A percentile compares a stretch with the other conserved stretches of the same genome.
Conservation (phyloP, 1,139 yeast species). For the Lodderomyces elongisporus region DNA sequence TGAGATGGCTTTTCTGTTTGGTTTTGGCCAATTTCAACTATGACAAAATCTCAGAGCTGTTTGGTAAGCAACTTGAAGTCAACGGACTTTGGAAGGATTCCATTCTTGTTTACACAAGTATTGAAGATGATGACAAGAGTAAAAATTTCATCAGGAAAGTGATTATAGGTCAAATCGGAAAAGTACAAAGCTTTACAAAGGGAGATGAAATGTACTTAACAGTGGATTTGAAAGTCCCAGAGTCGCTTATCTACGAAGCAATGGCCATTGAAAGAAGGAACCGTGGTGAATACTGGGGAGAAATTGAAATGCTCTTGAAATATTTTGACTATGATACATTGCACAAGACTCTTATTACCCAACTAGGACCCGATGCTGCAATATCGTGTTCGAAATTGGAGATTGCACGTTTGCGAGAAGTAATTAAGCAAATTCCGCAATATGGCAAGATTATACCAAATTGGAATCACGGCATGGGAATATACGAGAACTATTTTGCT, state of each 20-base stretch:
- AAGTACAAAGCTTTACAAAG: constrained; percentile 25
- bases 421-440: constrained; percentile 47
- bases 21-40: constrained; percentile 23
- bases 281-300: constrained; percentile 44
- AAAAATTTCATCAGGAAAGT: constrained; percentile 37
- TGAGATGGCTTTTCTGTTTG: constrained; percentile 55
- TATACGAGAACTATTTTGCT: constrained; percentile 45
- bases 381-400: constrained; percentile 40
- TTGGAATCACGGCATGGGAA: constrained; percentile 62
- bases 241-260: constrained; percentile 44
- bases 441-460: constrained; percentile 36
- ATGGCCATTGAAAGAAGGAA: constrained; percentile 39
- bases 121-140: constrained; percentile 40
- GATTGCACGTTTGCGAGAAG: constrained; percentile 27
- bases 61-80: constrained; percentile 50
- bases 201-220: constrained; percentile 32
- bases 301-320: constrained; percentile 56
- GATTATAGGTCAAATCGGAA: constrained; percentile 43
- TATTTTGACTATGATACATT: constrained; percentile 64
- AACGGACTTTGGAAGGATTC: constrained; percentile 56
- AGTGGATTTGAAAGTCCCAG: constrained; percentile 41
- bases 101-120: constrained; percentile 53
- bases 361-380: constrained; percentile 67
- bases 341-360: constrained; percentile 47
- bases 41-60: constrained; percentile 43